Base-by-base conservation (phyloP, 2,329 filamentous ascomycete species). In the Paramyrothecium sp. region DNA sequence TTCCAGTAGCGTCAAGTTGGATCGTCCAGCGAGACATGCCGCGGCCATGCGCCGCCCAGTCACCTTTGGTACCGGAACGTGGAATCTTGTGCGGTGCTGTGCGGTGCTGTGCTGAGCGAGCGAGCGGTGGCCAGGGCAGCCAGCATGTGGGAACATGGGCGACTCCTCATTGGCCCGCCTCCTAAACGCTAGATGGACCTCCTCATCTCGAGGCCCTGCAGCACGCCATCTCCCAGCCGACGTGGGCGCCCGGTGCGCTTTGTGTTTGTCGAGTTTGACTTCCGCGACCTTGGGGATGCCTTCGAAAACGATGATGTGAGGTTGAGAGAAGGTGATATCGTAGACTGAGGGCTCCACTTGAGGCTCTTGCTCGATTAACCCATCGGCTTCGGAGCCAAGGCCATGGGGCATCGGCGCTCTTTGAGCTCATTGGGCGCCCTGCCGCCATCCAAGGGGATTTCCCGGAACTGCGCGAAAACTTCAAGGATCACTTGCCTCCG, bases 391-490 rank as follows among this genome's bases (percentile, higher is more conserved):
- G 56, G 57, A 54, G 54, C 58, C 56, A 58, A 56, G 56, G 33
- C 55, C 56, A 20, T 54, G 58, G 58, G 47, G 51, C 56, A 53
- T 49, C 49, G 54, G 33, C 33, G 52, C 54, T 46, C 51, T 55
- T 17, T 48, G 33, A 47, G 56, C 60, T 57, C 55, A 65, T 66
- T 63, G 60, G 62, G 55, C 46, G 30, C 55, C 34, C 26, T 50
- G 51, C 61, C 58, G 58, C 57, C 61, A 49, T 57, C 57, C 57
- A 60, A 65, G 60, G 65, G 60, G 62, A 63, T 65, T 65, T 67
- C 58, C 64, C 63, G 65, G 64, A 57, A 62, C 54, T 57, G 50
- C 49, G 53, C 34, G 48, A 56, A 51, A 56, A 53, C 33, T 44
- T 19, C 38, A 44, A 44, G 54, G 57, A 54, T 56, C 26, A 10